A percentile compares a stretch with the other conserved stretches of the same genome.
Conservation (phyloP, 2,329 filamentous ascomycete genomes). For the Ceratocystiopsis sp. region DNA sequence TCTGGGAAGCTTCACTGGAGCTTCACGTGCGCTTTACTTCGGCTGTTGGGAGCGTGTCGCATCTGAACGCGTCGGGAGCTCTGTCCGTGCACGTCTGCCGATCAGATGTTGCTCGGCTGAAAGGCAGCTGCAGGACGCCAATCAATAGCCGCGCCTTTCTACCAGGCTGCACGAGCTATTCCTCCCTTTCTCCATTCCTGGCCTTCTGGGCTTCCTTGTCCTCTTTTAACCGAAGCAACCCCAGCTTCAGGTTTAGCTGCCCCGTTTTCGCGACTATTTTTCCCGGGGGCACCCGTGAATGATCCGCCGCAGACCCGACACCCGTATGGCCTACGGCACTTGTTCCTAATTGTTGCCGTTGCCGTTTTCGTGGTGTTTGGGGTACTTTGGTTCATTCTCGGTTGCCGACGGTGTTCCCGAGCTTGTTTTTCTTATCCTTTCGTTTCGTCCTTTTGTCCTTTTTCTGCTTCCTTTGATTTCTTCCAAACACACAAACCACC, state of each 20-base stretch:
- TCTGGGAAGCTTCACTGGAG: no score
- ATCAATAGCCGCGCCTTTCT: conserved; percentile 1
- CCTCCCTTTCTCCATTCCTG: not conserved
- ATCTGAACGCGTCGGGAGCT: no score
- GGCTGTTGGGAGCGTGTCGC: no score
- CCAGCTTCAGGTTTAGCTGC: conserved; percentile 1
- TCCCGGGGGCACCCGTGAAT: conserved; percentile 6
- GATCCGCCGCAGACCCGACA: conserved; percentile 3
- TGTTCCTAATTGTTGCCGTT: conserved; percentile 6
- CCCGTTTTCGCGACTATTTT: conserved; percentile 5
- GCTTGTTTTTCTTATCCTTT: not conserved
- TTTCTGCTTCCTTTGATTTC: not conserved
- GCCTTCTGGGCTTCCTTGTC: not conserved
- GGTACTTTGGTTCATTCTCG: not conserved
- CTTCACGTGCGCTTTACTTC: no score
- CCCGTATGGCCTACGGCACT: not conserved
- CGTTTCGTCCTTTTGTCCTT: not conserved
- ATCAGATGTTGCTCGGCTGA: no score
- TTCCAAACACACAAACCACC: not conserved
- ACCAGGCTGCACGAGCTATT: not conserved
- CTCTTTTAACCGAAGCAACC: conserved; percentile 1
- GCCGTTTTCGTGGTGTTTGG: conserved; percentile 1
- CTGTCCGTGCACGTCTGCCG: no score
- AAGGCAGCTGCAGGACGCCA: not conserved
- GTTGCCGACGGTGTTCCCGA: not conserved